Conservation (phyloP, 495 filamentous ascomycete species). For the Elaphomyces granulatus region DNA sequence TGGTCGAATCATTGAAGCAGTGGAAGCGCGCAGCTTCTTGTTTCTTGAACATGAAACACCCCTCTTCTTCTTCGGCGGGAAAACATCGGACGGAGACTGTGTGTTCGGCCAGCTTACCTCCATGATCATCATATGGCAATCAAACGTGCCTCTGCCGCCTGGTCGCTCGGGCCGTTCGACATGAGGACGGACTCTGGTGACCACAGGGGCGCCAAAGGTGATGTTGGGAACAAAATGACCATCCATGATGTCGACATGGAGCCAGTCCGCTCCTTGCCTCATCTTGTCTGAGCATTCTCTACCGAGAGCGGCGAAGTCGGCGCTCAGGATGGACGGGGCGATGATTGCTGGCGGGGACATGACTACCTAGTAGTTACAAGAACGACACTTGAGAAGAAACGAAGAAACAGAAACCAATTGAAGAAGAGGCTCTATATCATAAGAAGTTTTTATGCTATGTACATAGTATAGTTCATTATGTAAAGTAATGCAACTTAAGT, state of each 20-base stretch:
- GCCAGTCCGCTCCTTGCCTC: conserved; percentile 67
- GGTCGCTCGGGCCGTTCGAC: conserved; percentile 47
- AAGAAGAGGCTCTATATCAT: too few relatives aligned
- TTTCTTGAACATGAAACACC: too few relatives aligned
- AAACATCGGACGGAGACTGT: too few relatives aligned
- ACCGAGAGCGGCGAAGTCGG: conserved; percentile 82
- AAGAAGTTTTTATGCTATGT: too few relatives aligned
- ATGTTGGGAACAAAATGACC: conserved; percentile 98
- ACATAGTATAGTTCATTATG: too few relatives aligned
- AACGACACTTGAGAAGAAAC: too few relatives aligned
- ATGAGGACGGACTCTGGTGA: conserved; percentile 78
- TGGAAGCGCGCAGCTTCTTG: too few relatives aligned
- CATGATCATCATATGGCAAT: conserved; percentile 99
- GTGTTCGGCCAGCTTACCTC: conserved; percentile 45
- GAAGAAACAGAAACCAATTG: too few relatives aligned
- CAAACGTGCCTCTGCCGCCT: conserved; percentile 76
- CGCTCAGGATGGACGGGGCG: conserved; percentile 91
- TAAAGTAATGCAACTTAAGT: too few relatives aligned
- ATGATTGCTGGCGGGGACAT: conserved; percentile 91
- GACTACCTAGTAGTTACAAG: too few relatives aligned
- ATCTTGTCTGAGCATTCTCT: conserved; percentile 75
- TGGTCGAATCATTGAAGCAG: too few relatives aligned
- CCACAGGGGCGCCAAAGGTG: conserved; percentile 88
- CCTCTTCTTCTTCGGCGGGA: too few relatives aligned
- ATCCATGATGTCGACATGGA: conserved; percentile 79